These are phyloP conservation scores for Roridomyces roridus DNA, from an alignment of 768 basidiomycete species.

Conservation along the genomic window DNA sequence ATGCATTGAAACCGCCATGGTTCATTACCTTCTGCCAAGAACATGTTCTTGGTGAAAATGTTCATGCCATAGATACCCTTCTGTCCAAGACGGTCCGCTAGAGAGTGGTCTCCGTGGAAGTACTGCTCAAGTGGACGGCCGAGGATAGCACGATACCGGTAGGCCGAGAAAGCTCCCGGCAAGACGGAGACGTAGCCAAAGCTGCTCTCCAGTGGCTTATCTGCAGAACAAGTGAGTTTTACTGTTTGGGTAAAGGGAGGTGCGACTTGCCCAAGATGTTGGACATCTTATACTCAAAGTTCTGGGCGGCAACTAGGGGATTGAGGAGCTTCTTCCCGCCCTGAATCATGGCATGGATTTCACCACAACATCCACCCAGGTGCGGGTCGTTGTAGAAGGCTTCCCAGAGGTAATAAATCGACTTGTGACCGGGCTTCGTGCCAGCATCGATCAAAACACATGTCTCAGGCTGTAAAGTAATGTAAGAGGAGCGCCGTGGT, in stretches of 20 bases:
- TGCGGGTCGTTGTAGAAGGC: conserved; percentile 84
- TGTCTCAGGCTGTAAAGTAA: conserved; percentile 71
- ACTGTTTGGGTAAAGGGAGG: not conserved
- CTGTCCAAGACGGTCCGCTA: conserved; percentile 89
- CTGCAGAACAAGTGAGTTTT: conserved; percentile 39
- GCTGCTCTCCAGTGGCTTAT: conserved; percentile 93
- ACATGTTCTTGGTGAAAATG: conserved; percentile 96
- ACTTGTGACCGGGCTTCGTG: conserved; percentile 95
- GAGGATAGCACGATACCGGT: conserved; percentile 90
- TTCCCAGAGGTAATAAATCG: conserved; percentile 95
- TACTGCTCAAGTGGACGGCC: conserved; percentile 88
- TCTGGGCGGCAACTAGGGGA: conserved; percentile 92
- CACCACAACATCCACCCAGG: conserved; percentile 89
- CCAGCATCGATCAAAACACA: conserved; percentile 95
- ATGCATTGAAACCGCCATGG: not conserved
- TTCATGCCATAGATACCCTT: conserved; percentile 98
- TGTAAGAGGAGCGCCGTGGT: conserved; percentile 4
- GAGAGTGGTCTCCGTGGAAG: conserved; percentile 87
- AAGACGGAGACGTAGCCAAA: conserved; percentile 96
- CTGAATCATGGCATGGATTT: conserved; percentile 97
- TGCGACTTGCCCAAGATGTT: conserved; percentile 79
- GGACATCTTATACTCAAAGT: conserved; percentile 98
- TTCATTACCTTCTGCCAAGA: conserved; percentile 65
- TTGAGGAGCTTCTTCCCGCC: conserved; percentile 92
- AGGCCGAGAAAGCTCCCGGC: conserved; percentile 96